Evolutionary conservation across 2,329 filamentous ascomycete species (phyloP), one percentile per base, ranked within the genome.

Genomic region (Alternaria novae-zelandiae): DNA sequence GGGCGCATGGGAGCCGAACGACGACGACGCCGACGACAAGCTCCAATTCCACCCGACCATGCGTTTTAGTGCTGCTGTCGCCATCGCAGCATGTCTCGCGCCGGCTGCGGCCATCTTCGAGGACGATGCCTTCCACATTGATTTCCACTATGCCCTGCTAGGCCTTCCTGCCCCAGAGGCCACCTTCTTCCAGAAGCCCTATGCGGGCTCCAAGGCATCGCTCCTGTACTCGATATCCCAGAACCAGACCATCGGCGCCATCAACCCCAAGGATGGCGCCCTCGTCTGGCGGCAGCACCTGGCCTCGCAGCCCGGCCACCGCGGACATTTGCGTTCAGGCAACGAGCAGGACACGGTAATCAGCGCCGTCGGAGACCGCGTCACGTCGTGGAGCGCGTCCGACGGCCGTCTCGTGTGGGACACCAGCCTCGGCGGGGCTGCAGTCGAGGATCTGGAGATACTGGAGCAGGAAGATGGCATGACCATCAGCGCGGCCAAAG

Each of bases 101-200:
- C 75, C 84, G 76, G 83, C 87, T 55, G 78, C 82, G 75, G 92
- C 94, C 69, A 89, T 98, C 64, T 97, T 94, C 83, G 86, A 88
- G 71, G 96, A 99, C 78, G 95, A 99, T 81, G 94, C 96, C 70
- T 94, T 90, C 83, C 87, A 93, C 73, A 88, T 96, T 79, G 96
- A 99, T 82, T 98, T 94, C 83, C 95, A 98, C 82, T 90, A 97
- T 83, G 89, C 92, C 69, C 89, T 98, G 53, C 84, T 99, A 74
- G 96, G 96, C 75, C 83, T 92, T 41, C 94, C 96, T 58, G 91
- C 91, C 78, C 85, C 88, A 78, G 88, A 92, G 67, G 92, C 93
- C 65, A 97, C 95, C 71, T 96, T 98, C 86, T 98, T 98, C 88
- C 93, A 97, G 82, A 91, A 90, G 71, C 95, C 96, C 43, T 87